A percentile compares a stretch with the other conserved stretches of the same genome.
Evolutionary conservation across 306 rosid genomes (phyloP).

Genomic region (Fagus sylvatica): DNA sequence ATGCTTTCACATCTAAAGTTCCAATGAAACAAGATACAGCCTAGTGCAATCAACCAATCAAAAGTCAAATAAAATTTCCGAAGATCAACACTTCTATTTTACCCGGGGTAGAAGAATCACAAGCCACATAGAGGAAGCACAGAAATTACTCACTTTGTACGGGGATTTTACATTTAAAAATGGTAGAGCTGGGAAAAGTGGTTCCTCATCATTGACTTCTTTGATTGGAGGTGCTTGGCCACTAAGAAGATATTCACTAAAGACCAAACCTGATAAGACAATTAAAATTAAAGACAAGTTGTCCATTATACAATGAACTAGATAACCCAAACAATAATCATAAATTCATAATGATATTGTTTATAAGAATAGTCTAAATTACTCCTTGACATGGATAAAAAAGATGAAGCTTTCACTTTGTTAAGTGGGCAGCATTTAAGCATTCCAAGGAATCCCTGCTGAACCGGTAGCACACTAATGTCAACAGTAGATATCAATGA

Average conservation of each 20-base stretch:
- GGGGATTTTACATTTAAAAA: slow-evolving; percentile 51
- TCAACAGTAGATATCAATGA: not conserved
- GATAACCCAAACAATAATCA: not conserved
- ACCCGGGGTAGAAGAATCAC: not conserved
- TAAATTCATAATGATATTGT: too few relatives aligned
- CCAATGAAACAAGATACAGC: not conserved
- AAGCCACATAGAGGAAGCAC: slow-evolving; percentile 16
- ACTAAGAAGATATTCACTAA: slow-evolving; percentile 85
- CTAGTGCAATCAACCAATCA: not conserved
- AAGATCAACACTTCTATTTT: not conserved
- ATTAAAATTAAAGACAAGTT: slow-evolving; percentile 26
- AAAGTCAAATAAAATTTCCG: not conserved
- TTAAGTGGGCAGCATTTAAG: not conserved
- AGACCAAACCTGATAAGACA: slow-evolving; percentile 75
- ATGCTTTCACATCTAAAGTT: not conserved
- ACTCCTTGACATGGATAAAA: not conserved
- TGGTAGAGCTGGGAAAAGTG: slow-evolving; percentile 81
- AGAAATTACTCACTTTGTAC: slow-evolving; percentile 53
- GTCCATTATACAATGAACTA: not conserved
- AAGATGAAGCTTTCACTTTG: not conserved
- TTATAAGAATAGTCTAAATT: not conserved
- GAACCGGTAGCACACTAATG: not conserved
- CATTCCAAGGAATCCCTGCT: not conserved
- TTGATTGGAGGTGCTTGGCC: slow-evolving; percentile 87
- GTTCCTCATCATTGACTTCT: slow-evolving; percentile 90